Evolutionary conservation across 495 filamentous ascomycete genomes (phyloP).

Genomic region (Cercophora newfieldiana): DNA sequence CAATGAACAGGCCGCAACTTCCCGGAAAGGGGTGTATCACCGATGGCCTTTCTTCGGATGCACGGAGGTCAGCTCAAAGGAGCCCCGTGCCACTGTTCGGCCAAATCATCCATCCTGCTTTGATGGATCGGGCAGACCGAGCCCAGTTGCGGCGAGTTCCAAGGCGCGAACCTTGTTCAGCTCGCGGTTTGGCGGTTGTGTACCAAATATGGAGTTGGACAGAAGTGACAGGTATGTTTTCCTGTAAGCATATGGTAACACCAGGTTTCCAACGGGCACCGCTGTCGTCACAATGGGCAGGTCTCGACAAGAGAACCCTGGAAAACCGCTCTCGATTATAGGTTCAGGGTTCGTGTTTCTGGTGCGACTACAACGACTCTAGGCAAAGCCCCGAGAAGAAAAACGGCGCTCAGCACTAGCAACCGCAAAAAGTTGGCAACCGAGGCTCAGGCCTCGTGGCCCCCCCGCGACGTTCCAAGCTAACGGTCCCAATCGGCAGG

Average conservation of each 20-base stretch:
- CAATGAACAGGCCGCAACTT: background rate
- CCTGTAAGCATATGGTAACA: background rate
- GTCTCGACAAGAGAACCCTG: background rate
- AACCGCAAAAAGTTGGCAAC: background rate
- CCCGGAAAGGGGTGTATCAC: background rate
- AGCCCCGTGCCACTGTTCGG: background rate
- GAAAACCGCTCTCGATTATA: background rate
- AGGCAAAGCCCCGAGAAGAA: background rate
- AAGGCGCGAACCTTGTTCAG: background rate
- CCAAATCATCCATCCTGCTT: background rate
- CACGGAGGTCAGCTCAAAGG: background rate
- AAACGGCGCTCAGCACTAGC: conserved; percentile 2
- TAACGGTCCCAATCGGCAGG: conserved; percentile 1
- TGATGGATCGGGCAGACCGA: background rate
- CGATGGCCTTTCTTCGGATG: background rate
- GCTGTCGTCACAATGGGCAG: background rate
- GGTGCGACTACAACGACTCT: background rate
- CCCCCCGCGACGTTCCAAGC: background rate
- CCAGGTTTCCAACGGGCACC: background rate
- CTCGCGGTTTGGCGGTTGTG: background rate
- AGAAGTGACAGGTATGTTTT: background rate
- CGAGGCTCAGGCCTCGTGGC: no score
- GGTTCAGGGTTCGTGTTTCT: background rate
- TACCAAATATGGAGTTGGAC: background rate
- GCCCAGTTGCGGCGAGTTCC: background rate